Base-by-base conservation (phyloP, 768 basidiomycete genomes). In the Naganishia antarctica region DNA sequence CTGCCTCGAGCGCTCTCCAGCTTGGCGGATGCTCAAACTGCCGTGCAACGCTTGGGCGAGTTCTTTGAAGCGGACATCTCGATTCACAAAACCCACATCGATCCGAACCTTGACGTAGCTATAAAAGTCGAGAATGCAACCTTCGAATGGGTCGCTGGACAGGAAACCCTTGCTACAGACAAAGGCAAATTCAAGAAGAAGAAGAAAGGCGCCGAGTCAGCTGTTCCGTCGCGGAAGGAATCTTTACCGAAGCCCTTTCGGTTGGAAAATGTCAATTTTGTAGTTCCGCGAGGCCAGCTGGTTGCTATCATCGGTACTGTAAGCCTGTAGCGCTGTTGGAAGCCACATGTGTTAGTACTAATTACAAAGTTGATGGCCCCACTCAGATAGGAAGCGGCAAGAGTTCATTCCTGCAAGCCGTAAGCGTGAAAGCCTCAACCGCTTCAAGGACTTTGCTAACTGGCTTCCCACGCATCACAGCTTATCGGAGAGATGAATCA, bases 401-500 rank as follows among this genome's bases (percentile, higher is more conserved):
- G 85, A n/a, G n/a, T n/a, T 87, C 79, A 67, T 74, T 65, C 70
- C 65, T 72, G 26, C 63, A n/a, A n/a, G n/a, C n/a, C n/a, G n/a
- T n/a, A n/a, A n/a, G n/a, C n/a, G n/a, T n/a, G n/a, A n/a, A n/a
- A n/a, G n/a, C n/a, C n/a, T n/a, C n/a, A n/a, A n/a, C n/a, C n/a
- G n/a, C n/a, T n/a, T n/a, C n/a, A n/a, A n/a, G n/a, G n/a, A n/a
- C n/a, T n/a, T n/a, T n/a, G n/a, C n/a, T n/a, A n/a, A n/a, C n/a
- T n/a, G n/a, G n/a, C n/a, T n/a, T n/a, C n/a, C n/a, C n/a, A n/a
- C n/a, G n/a, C n/a, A n/a, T n/a, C n/a, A n/a, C n/a, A n/a, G n/a
- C n/a, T 89, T 28, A 82, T 88, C 43, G 86, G 87, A 5, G 87
- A 88, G 76, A 88, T 88, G 86, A 79, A 82, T 18, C 80, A 79